Percentiles rank a stretch among this genome's conserved stretches.
These are phyloP conservation scores for Aspergillus versicolor DNA, from an alignment of 2,329 filamentous ascomycete species.

Conservation along the genomic window DNA sequence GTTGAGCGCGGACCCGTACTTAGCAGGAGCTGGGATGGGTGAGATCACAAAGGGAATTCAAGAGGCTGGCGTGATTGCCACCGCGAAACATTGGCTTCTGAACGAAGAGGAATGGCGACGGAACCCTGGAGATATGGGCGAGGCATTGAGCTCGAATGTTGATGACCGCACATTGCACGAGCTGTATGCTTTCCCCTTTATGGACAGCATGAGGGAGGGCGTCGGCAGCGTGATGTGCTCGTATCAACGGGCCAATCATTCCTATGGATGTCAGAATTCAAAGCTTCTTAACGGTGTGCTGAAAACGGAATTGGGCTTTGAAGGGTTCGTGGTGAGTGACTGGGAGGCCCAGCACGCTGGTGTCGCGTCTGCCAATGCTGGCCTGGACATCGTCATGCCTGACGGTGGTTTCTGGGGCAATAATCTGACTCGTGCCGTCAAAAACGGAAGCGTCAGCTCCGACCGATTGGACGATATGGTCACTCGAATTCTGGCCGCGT, in stretches of 20 bases:
- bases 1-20: too few species aligned
- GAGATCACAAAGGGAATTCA: too few species aligned
- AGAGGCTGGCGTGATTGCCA: too few species aligned
- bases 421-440: slow-evolving; percentile 57
- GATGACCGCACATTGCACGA: slow-evolving; percentile 67
- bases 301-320: slow-evolving; percentile 77
- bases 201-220: slow-evolving; percentile 59
- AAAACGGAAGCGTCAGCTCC: slow-evolving; percentile 59
- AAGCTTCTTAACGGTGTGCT: slow-evolving; percentile 72
- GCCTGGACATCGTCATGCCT: slow-evolving; percentile 28
- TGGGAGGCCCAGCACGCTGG: slow-evolving; percentile 71
- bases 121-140: too few species aligned
- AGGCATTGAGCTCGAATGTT: slow-evolving; percentile 49
- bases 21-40: too few species aligned
- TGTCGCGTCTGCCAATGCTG: slow-evolving; percentile 25
- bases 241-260: slow-evolving; percentile 70
- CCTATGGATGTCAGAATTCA: slow-evolving; percentile 76
- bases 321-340: slow-evolving; percentile 75
- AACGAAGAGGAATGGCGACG: too few species aligned
- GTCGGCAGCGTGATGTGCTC: slow-evolving; percentile 62
- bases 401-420: slow-evolving; percentile 17
- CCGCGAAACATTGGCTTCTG: too few species aligned
- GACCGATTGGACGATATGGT: slow-evolving; percentile 62
- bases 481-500: slow-evolving; percentile 47
- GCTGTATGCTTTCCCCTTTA: slow-evolving; percentile 65